Evolutionary conservation across 2,329 filamentous ascomycete species (phyloP), one percentile per base, ranked within the genome.

Genomic region (Cladophialophora immunda): DNA sequence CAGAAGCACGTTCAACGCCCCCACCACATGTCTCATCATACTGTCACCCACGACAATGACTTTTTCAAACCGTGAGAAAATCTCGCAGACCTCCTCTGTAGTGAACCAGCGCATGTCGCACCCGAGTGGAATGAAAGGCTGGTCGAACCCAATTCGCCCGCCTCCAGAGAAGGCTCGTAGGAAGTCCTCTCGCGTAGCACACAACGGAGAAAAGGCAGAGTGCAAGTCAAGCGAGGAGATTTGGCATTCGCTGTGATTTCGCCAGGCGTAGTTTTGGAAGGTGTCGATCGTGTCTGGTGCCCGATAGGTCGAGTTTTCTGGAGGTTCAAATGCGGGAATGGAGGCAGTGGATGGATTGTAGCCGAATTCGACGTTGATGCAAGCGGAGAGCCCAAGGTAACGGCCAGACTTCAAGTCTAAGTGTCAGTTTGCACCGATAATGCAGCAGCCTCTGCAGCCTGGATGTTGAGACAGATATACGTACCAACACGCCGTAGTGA

Each of bases 101-200:
- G 74, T 78, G 66, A 81, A 83, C 82, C 81, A 84, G 13, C 77
- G 75, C 80, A 84, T 82, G 64, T 83, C 81, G 59, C 82, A 84
- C 19, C 74, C 78, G 45, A 79, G 75, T 54, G 82, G 79, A 70
- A 81, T 77, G 68, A 81, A 84, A 0, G 81, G 81, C 25, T 81
- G 77, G 70, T 84, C 80, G 47, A 77, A 75, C 1, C 82, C 82
- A 61, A 82, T 79, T 1, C 82, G 77, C 7, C 82, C 82, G 9
- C 82, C 81, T 4, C 76, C 78, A 4, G 79, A 79, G 76, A 81
- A 80, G 27, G 80, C 80, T 17, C 69, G 73, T 1, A 84, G 71
- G 74, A 83, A 76, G 4, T 77, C 76, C 17, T 65, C 63, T 36
- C 78, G 75, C 61, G 77, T 73, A 1, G 57, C 59, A 60, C 82